Conservation (phyloP, 345 rosid genomes). For the Ceriops zippeliana region DNA sequence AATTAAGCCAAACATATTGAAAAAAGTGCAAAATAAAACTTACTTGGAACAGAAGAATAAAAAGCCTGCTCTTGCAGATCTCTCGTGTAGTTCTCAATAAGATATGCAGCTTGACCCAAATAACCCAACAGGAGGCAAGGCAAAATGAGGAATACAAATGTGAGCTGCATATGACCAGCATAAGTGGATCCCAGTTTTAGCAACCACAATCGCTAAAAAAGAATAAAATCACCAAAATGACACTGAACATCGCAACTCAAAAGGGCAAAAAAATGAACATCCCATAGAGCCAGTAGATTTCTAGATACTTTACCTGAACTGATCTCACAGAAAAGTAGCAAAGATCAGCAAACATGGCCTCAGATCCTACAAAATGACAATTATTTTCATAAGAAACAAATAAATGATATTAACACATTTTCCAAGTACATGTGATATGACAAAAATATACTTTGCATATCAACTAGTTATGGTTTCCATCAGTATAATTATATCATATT, state of each 20-base stretch:
- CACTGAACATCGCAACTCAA: not conserved
- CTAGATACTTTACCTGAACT: conserved; percentile 67
- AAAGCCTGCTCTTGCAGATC: conserved; percentile 55
- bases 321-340: conserved; percentile 96
- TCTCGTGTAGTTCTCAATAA: conserved; percentile 54
- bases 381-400: not conserved
- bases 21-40: conserved; percentile 26
- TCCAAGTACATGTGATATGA: not conserved
- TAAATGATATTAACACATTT: not conserved
- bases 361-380: conserved; percentile 61
- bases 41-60: conserved; percentile 91
- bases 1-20: conserved; percentile 1
- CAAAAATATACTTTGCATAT: not conserved
- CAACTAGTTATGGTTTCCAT: not conserved
- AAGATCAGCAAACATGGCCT: conserved; percentile 99
- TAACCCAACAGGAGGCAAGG: conserved; percentile 97
- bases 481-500: not conserved
- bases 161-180: conserved; percentile 75
- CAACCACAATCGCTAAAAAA: conserved; percentile 12
- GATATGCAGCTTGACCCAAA: conserved; percentile 99
- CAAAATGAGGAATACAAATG: conserved; percentile 87
- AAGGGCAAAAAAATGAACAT: not conserved
- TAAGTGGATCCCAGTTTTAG: conserved; percentile 31
- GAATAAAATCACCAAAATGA: conserved; percentile 7
- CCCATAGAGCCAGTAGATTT: conserved; percentile 21